phyloP scores from a whole-genome alignment of 2,329 filamentous ascomycete genomes.

The Clarireedia monteithiana region DNA sequence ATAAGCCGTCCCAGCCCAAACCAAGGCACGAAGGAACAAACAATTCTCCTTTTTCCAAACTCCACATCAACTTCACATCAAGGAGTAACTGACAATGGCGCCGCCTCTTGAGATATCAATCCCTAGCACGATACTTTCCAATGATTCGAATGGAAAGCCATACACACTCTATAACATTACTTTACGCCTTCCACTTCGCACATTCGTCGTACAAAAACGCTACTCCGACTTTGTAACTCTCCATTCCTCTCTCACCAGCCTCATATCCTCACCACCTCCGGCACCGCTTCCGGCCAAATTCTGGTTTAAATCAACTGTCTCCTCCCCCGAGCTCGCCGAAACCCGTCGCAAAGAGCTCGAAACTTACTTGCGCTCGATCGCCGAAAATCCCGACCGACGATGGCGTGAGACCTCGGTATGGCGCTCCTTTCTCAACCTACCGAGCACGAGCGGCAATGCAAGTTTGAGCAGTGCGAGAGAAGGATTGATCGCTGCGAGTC shows the following conservation, averaged over 20 bases:
- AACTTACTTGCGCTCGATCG: conserved; percentile 63
- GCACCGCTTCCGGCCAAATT: conserved; percentile 62
- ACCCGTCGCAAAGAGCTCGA: conserved; percentile 62
- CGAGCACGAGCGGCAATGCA: conserved; percentile 36
- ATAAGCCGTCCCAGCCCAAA: neutral
- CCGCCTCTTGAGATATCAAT: conserved; percentile 61
- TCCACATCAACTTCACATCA: neutral
- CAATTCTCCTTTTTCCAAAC: neutral
- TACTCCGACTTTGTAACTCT: conserved; percentile 73
- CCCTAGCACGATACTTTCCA: conserved; percentile 53
- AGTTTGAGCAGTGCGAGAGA: conserved; percentile 25
- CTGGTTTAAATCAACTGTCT: conserved; percentile 68
- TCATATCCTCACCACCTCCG: conserved; percentile 58
- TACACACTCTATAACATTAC: conserved; percentile 75
- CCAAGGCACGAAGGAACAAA: neutral
- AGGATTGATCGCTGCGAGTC: conserved; percentile 24
- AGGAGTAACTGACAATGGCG: conserved; percentile 40
- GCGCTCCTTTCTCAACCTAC: conserved; percentile 66
- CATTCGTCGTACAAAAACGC: conserved; percentile 69
- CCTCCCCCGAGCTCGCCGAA: conserved; percentile 62
- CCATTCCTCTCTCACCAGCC: conserved; percentile 51
- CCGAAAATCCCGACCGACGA: conserved; percentile 62
- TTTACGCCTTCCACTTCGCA: conserved; percentile 66
- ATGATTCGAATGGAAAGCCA: conserved; percentile 42
- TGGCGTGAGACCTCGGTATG: conserved; percentile 70